These are phyloP conservation scores for Kalmusia sp. DNA, from an alignment of 2,329 filamentous ascomycete genomes.

Conservation along the genomic window DNA sequence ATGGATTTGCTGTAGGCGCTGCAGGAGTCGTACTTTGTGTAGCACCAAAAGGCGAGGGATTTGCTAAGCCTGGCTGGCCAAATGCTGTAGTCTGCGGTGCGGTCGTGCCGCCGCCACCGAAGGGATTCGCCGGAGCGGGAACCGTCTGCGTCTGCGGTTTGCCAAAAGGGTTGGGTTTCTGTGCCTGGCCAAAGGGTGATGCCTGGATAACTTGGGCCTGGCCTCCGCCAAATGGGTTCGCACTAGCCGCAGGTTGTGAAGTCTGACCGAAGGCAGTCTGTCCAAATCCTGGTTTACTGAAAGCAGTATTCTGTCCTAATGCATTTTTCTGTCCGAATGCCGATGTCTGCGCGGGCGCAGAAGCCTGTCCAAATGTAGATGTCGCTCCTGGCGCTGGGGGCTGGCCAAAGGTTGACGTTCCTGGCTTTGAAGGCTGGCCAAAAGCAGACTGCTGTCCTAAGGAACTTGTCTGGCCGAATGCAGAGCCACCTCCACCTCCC, in stretches of 20 bases:
- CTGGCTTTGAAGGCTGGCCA: conserved; percentile 50
- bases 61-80: conserved; percentile 46
- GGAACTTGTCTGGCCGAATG: conserved; percentile 34
- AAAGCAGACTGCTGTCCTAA: conserved; percentile 41
- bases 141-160: conserved; percentile 25
- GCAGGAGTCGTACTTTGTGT: conserved; percentile 17
- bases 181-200: conserved; percentile 29
- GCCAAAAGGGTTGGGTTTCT: conserved; percentile 27
- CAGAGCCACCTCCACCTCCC: conserved; percentile 20
- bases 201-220: conserved; percentile 20
- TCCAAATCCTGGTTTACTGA: conserved; percentile 24
- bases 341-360: conserved; percentile 32
- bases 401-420: conserved; percentile 23
- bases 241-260: conserved; percentile 43
- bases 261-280: conserved; percentile 53
- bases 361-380: conserved; percentile 45
- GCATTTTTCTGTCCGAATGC: conserved; percentile 35
- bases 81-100: conserved; percentile 30
- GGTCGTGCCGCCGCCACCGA: conserved; percentile 17
- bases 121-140: conserved; percentile 23
- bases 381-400: conserved; percentile 21
- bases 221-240: conserved; percentile 40
- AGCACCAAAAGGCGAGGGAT: conserved; percentile 29
- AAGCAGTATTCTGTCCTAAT: conserved; percentile 24
- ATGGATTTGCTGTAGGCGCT: conserved; percentile 27